Evolutionary conservation across 306 rosid genomes (phyloP).

Genomic region (Fragaria vesca): DNA sequence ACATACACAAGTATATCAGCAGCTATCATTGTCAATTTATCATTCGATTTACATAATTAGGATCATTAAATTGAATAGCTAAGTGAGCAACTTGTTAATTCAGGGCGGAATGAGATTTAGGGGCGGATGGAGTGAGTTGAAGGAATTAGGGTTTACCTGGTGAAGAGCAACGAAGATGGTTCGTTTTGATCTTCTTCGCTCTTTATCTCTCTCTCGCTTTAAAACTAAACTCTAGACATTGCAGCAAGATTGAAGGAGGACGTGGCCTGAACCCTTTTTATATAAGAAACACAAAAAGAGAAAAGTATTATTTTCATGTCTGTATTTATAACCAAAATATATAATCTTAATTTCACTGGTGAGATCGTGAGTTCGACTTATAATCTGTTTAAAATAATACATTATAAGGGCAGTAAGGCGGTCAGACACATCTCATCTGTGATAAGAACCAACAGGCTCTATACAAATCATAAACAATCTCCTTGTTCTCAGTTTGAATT

Average conservation of each 20-base stretch:
- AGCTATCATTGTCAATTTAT: not conserved
- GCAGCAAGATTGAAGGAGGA: not conserved
- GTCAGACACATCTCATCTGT: too few species aligned
- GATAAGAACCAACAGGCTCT: too few species aligned
- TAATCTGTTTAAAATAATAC: too few species aligned
- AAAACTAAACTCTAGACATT: not conserved
- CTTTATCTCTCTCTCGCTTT: not conserved
- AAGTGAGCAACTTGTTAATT: not conserved
- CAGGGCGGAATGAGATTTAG: not conserved
- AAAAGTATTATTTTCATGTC: not conserved
- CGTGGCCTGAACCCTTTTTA: not conserved
- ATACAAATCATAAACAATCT: too few species aligned
- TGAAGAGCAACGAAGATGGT: constrained; percentile 4
- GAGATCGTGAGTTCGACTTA: too few species aligned
- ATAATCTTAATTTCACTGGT: too few species aligned
- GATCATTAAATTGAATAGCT: not conserved
- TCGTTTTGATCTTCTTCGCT: constrained; percentile 1
- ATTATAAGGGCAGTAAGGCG: too few species aligned
- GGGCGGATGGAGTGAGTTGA: not conserved
- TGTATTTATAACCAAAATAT: not conserved
- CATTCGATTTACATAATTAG: not conserved
- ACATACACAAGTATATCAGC: not conserved
- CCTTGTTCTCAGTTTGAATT: too few species aligned
- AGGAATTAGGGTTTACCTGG: constrained; percentile 34
- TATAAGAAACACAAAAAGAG: not conserved